These are phyloP conservation scores for Termitomyces sp. DNA, from an alignment of 768 basidiomycete species.

Conservation along the genomic window DNA sequence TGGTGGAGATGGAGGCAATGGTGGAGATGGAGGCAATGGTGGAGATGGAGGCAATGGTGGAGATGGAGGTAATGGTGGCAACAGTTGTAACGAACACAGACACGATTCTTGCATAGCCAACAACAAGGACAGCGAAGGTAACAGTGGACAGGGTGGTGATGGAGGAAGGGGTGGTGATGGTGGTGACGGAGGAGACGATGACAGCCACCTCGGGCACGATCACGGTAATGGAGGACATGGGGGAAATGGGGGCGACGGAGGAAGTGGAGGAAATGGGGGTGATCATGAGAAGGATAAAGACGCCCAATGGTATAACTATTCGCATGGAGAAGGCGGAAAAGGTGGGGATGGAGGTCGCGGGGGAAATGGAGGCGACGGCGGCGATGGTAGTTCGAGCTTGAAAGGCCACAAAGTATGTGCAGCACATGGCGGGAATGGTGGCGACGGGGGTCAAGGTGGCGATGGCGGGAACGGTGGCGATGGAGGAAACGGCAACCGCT, in stretches of 20 bases:
- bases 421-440: not conserved
- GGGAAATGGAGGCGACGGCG: not conserved
- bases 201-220: not conserved
- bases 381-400: not conserved
- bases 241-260: not conserved
- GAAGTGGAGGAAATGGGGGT: not conserved
- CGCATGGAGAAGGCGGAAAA: not conserved
- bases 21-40: not conserved
- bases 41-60: not conserved
- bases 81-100: not conserved
- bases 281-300: not conserved
- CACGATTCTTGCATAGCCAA: not conserved
- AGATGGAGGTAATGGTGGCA: not conserved
- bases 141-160: not conserved
- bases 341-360: conserved; percentile 2
- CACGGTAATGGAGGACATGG: not conserved
- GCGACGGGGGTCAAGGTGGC: conserved; percentile 2
- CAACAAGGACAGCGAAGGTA: not conserved
- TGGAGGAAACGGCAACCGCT: not conserved
- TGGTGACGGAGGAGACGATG: not conserved
- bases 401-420: not conserved
- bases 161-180: conserved; percentile 1
- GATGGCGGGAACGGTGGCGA: conserved; percentile 1
- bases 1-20: conserved; percentile 1
- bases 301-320: not conserved